Evolutionary conservation across 177 flowering plant genomes (phyloP), one percentile per base, ranked within the genome.

Genomic region (Vitis hybrid): DNA sequence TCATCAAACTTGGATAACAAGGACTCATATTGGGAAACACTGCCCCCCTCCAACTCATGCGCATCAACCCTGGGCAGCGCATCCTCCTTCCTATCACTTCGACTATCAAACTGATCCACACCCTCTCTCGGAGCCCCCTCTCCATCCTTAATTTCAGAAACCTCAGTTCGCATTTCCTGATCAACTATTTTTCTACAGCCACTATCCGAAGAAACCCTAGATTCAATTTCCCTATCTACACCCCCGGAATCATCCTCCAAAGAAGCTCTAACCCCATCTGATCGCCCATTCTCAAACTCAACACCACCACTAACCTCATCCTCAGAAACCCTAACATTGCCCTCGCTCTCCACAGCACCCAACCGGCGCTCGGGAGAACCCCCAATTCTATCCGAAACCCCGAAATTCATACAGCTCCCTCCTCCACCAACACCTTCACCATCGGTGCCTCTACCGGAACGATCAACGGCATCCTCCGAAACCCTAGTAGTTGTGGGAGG

Each of bases 1-100:
- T 80, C 82, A 71, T 84, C 88, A 71, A 85, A 86, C 73, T 71
- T 84, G 5, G 81, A 78, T 50, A 79, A 31, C 72, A 82, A 72
- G 13, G 80, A 74, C 50, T 70, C 76, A 51, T 77, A 76, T 58
- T 75, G 71, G n/a, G 70, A 64, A 31, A 53, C 72, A 20, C 8
- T 55, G 61, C 65, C 50, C 55, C 53, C 67, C 22, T 54, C 71
- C 15, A n/a, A 70, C 57, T 66, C 74, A 39, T 71, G 69, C 1
- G 22, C 66, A 6, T 60, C 74, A 49, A 56, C 73, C 49, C 62
- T 60, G 6, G 67, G 61, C 9, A 29, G 50, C 72, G 26, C 59
- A 29, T 14, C 51, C 13, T 62, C 61, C 34, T 45, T 50, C 49
- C 16, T 7, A 15, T 63, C 59, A 48, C 53, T 8, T n/a, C 15